phyloP scores from a whole-genome alignment of 2,329 filamentous ascomycete species.

The Tolypocladium pustulatum region DNA sequence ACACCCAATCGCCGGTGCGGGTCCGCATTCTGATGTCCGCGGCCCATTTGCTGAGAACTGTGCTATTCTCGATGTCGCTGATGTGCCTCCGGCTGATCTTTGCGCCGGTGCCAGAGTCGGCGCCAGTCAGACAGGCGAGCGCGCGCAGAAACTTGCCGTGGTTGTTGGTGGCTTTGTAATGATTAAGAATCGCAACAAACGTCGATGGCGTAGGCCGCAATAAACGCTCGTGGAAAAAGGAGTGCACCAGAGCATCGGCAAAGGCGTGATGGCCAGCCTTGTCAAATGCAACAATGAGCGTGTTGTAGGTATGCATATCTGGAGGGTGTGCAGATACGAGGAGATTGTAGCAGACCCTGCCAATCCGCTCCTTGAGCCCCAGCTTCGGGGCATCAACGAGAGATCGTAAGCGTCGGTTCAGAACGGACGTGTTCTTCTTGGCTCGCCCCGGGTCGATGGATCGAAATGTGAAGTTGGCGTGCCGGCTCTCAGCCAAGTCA shows the following conservation, averaged over 20 bases:
- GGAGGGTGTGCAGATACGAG: constrained; percentile 51
- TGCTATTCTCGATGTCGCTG: constrained; percentile 17
- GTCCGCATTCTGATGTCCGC: constrained; percentile 11
- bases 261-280: constrained; percentile 36
- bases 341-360: constrained; percentile 52
- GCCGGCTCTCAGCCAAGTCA: constrained; percentile 8
- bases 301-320: constrained; percentile 60
- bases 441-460: constrained; percentile 16
- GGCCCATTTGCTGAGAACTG: constrained; percentile 18
- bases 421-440: constrained; percentile 9
- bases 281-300: constrained; percentile 56
- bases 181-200: constrained; percentile 36
- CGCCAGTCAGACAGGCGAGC: constrained; percentile 33
- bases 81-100: constrained; percentile 25
- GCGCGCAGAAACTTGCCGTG: constrained; percentile 31
- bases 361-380: constrained; percentile 21
- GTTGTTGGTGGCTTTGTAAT: constrained; percentile 33
- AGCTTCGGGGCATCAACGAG: constrained; percentile 14
- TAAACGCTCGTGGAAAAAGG: constrained; percentile 32
- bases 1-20: constrained; percentile 22
- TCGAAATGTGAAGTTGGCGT: constrained; percentile 14
- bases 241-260: constrained; percentile 41
- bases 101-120: constrained; percentile 26
- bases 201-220: constrained; percentile 39
- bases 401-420: constrained; percentile 20